phyloP scores from a whole-genome alignment of 2,329 filamentous ascomycete species.

The Apiospora arundinis region DNA sequence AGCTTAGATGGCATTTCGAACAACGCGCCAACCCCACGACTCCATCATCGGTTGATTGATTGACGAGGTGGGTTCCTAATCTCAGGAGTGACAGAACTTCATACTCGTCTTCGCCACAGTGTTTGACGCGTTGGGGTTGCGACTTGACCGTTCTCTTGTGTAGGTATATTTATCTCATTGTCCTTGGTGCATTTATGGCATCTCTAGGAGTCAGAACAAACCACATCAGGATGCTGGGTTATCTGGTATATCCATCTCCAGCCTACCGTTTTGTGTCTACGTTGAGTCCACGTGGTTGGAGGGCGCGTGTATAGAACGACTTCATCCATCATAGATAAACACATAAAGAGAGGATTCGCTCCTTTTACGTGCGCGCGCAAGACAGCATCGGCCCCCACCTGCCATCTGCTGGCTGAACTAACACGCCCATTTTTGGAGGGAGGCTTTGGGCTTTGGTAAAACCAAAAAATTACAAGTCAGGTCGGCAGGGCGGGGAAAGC shows the following conservation, averaged over 20 bases:
- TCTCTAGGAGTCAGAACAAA: background rate
- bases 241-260: background rate
- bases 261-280: too few relatives aligned
- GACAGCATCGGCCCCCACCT: background rate
- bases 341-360: too few relatives aligned
- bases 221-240: background rate
- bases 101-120: background rate
- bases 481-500: slow-evolving; percentile 3
- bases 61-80: background rate
- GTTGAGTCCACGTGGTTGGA: too few relatives aligned
- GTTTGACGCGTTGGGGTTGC: background rate
- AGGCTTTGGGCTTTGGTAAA: background rate
- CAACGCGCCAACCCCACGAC: background rate
- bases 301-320: too few relatives aligned
- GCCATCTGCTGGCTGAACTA: background rate
- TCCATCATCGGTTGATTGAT: background rate
- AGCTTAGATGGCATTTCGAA: too few relatives aligned
- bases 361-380: background rate
- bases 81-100: background rate
- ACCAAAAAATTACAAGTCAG: background rate
- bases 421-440: background rate
- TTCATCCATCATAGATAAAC: background rate
- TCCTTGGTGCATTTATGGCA: background rate
- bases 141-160: background rate
- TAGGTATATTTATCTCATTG: background rate